Base-by-base conservation (phyloP, 257 asterid species). In the Solanum chiquidenum region DNA sequence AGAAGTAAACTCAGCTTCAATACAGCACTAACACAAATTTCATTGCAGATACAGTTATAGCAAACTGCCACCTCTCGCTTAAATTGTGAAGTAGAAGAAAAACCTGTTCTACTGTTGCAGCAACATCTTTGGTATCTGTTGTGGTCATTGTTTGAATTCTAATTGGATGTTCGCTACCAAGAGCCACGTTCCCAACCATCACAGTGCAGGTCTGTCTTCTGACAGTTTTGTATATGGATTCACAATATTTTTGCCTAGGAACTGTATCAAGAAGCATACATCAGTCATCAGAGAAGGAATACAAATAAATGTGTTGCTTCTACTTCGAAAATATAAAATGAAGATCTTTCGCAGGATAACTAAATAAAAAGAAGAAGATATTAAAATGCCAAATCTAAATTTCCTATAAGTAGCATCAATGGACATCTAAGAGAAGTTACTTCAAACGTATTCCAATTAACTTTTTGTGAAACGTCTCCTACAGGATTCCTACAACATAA, bases 131-230 rank as follows among this genome's bases (percentile, higher is more conserved):
- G n/a, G 99, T 97, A 90, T 97, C 99, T 1, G 99, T 90, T 40
- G 99, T 97, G 88, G 99, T 96, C 99, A 97, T 97, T 46, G 99
- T 97, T 73, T 97, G 99, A 92, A 97, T 89, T 92, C 99, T 94
- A 73, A 97, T 95, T 38, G 99, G 99, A 93, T 97, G 99, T 75
- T 96, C 95, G 86, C 99, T 96, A 76, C 99, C 99, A 79, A 97
- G 92, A 60, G 98, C 94, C 83, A 97, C 99, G 90, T 97, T 97
- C 64, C 99, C 99, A 77, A 97, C 98, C 99, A 95, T 96, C 90
- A 97, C 99, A 0, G 99, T 97, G 79, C 96, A 60, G 75, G 99
- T 97, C 90, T 96, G 95, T 82, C 99, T 92, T 93, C 99, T 92
- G 85, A 95, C 87, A 18, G 99, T 96, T 90, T 95, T 95, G 94